Evolutionary conservation across 1,284 basidiomycete species (phyloP), one percentile per base, ranked within the genome.

Genomic region (Cystobasidium sp.): DNA sequence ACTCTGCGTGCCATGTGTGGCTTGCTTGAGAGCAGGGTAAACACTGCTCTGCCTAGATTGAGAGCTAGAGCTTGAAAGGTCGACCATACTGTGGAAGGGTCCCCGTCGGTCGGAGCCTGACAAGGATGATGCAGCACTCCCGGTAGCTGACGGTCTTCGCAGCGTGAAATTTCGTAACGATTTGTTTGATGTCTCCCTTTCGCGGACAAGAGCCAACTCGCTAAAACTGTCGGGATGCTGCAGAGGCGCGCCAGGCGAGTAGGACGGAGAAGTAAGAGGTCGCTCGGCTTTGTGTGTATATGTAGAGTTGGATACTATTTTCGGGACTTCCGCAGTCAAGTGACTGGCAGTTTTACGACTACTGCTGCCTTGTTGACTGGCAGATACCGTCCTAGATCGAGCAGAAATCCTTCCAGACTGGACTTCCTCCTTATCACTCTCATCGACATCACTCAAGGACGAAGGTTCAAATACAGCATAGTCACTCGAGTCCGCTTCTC

Each of bases 401-500:
- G 5, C 31, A 31, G 5, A 31, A 2, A 56, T 56, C 8, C 12
- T 1, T 37, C 10, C 53, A 12, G 20, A 37, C 6, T 24, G 9
- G 53, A 37, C 10, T 6, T 37, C 14, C 10, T 22, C 56, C 37
- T 8, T n/a, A 41, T 59, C 56, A 20, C 56, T 43, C 10, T 41
- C 56, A n/a, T 59, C 56, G 10, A 39, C 39, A 1, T 59, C 56
- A 43, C 56, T 59, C 20, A 41, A 14, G 5, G 56, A 43, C 37
- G 39, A 41, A 5, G 37, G 14, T 18, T 59, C 56, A 9, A 41
- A 1, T 24, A n/a, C n/a, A 6, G 56, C 18, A 39, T 31, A 59
- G 14, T 59, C 37, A 22, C 39, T 59, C 47, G 52, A 74, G 75
- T 75, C 78, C 41, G 79, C 80, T 22, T 76, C 77, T 39, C 77